A percentile compares a stretch with the other conserved stretches of the same genome.
Conservation (phyloP, 495 filamentous ascomycete species). For the Elaphomyces granulatus region DNA sequence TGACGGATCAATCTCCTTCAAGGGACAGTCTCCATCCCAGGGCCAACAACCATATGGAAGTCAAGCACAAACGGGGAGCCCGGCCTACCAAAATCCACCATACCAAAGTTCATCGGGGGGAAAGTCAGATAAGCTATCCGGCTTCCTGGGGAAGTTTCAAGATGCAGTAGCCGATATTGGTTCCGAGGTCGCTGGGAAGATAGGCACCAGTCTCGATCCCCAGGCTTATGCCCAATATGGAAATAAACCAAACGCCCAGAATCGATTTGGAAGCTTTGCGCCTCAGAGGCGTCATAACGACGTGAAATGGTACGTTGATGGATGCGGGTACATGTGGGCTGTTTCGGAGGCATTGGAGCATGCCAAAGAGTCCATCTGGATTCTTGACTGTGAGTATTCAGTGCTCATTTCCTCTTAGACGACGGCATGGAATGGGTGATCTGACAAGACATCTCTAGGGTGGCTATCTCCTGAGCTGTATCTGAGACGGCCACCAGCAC, state of each 20-base stretch:
- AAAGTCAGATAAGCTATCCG: slow-evolving; percentile 33
- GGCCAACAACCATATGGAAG: too few species aligned
- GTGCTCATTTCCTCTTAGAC: neutral
- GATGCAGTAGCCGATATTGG: slow-evolving; percentile 37
- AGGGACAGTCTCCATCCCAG: too few species aligned
- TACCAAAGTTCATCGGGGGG: slow-evolving; percentile 19
- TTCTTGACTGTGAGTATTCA: slow-evolving; percentile 56
- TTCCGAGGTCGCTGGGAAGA: slow-evolving; percentile 32
- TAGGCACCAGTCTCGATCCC: slow-evolving; percentile 36
- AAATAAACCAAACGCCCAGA: slow-evolving; percentile 31
- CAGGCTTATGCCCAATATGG: slow-evolving; percentile 36
- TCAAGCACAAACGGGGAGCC: slow-evolving; percentile 1
- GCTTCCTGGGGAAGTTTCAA: slow-evolving; percentile 43
- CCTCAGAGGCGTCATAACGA: slow-evolving; percentile 49
- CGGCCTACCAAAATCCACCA: too few species aligned
- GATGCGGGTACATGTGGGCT: slow-evolving; percentile 82
- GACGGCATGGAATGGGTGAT: slow-evolving; percentile 1
- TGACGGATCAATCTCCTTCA: too few species aligned
- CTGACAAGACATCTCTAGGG: slow-evolving; percentile 29
- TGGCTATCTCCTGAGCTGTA: slow-evolving; percentile 88
- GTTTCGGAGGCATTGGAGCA: slow-evolving; percentile 73
- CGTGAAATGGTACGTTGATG: slow-evolving; percentile 89
- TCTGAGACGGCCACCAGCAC: slow-evolving; percentile 67
- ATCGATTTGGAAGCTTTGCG: slow-evolving; percentile 75
- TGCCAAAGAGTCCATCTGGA: slow-evolving; percentile 77